Evolutionary conservation across 1,284 basidiomycete genomes (phyloP), one percentile per base, ranked within the genome.

Genomic region (Ceraceosorus guamensis): DNA sequence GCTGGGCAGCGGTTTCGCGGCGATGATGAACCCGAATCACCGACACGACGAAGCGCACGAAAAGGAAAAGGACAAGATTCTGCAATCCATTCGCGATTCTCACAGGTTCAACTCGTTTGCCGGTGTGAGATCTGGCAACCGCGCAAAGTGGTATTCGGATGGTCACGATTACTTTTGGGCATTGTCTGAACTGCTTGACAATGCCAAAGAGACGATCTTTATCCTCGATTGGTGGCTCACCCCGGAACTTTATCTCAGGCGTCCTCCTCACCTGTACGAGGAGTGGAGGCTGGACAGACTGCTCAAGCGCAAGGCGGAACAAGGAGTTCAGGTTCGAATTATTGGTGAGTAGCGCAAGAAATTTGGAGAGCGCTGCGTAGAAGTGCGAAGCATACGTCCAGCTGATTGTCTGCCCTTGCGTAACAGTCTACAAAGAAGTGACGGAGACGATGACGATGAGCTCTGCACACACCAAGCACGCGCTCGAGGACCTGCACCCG

Each of bases 101-200:
- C 91, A 96, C 78, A 83, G 91, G 33, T 96, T 89, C 78, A 74
- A 83, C 41, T 88, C 86, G 63, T 97, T 95, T 76, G 89, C 91
- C 0, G 80, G 78, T 10, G 81, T 87, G 35, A 51, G 87, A 31
- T 62, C 78, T 1, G 80, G 83, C 13, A 92, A 92, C 75, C 80
- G 82, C 49, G 86, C 89, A 48, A 95, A 93, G 78, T 95, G 88
- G 89, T 87, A 59, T 43, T 80, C 77, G 11, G 63, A 65, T 49
- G 75, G 73, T 2, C 73, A 74, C 57, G 80, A 95, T 78, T 95
- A 92, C 76, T 88, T 95, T 82, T 93, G 87, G 83, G 91, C 91
- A 0, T 76, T 93, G 10, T 45, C 46, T 43, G 60, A 62, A 46
- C 49, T 60, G 2, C 50, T 62, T 32, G 60, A 62, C 14, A 37